Base-by-base conservation (phyloP, 331 rosid genomes). In the Quercus tomentella region DNA sequence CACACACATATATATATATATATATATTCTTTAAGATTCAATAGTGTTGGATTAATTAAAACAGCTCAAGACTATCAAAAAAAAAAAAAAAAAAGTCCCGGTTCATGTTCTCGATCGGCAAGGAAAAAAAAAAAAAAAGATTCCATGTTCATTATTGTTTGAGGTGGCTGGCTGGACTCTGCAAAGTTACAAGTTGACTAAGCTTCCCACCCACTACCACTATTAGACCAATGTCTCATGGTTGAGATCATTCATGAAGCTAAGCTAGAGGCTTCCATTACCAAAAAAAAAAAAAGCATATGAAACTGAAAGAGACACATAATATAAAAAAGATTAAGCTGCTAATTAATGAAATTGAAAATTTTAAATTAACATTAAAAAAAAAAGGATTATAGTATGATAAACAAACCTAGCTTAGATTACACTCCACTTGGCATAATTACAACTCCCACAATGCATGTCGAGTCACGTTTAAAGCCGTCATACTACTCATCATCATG, bases 261-360 rank as follows among this genome's bases (percentile, higher is more conserved):
- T 6, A 65, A 21, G 41, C 45, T 31, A 6, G 12, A 30, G 70
- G 3, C 73, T 31, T 66, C 8, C 33, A 49, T 49, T 12, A 12
- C 17, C 1, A 37, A 7, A 8, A 41, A 37, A 2, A 33, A 41
- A n/a, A 21, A 22, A 23, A 43, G 10, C 43, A 7, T 14, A 73
- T 51, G 80, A 81, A 76, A 58, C 73, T 51, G 80, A 81, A 76
- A 58, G 63, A 76, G 79, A 76, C 45, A n/a, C 43, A 56, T n/a
- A 20, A 79, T 37, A 45, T n/a, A 31, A 79, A 76, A 76, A 7
- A 26, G 43, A 79, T 78, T 49, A 78, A 12, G 67, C 67, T 61
- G 6, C 35, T 79, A 70, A 37, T 55, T 14, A 70, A 43, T 21
- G 31, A 43, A 15, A 18, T 33, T 21, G 12, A 33, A 43, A n/a